Conservation (phyloP, 1,284 basidiomycete genomes). For the Trichosporon inkin region DNA sequence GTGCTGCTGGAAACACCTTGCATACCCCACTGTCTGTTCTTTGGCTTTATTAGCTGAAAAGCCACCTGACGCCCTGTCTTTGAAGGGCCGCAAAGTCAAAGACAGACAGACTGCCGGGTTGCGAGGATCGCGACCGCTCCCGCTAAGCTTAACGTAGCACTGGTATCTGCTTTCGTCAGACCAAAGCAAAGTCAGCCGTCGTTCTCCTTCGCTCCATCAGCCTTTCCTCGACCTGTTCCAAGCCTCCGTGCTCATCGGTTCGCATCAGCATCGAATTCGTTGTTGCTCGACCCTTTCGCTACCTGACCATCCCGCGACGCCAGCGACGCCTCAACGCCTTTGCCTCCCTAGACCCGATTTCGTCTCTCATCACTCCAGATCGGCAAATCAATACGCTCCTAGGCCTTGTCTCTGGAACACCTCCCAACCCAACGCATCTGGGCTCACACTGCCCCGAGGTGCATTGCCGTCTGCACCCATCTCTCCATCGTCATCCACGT, state of each 20-base stretch:
- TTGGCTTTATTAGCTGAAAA: constrained; percentile 4
- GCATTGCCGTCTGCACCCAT: neutral
- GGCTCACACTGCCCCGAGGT: neutral
- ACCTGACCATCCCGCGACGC: neutral
- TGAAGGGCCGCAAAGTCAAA: constrained; percentile 1
- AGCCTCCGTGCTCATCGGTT: neutral
- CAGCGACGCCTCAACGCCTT: constrained; percentile 3
- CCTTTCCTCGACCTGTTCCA: neutral
- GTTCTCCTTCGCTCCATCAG: neutral
- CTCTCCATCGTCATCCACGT: neutral
- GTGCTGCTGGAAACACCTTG: neutral
- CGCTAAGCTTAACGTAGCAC: constrained; percentile 6
- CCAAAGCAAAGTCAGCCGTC: neutral
- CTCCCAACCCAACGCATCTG: neutral
- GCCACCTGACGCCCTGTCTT: constrained; percentile 2
- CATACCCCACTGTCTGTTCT: constrained; percentile 1
- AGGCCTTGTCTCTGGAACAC: neutral
- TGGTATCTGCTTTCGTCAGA: constrained; percentile 2
- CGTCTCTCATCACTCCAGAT: constrained; percentile 4
- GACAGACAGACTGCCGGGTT: constrained; percentile 4
- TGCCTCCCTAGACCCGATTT: constrained; percentile 5
- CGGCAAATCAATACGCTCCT: neutral
- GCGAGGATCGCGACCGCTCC: neutral
- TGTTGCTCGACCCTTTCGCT: neutral
- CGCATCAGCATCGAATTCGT: neutral